Conservation (phyloP, 192 early-diverging fungal species). For the Gigaspora rosea region DNA sequence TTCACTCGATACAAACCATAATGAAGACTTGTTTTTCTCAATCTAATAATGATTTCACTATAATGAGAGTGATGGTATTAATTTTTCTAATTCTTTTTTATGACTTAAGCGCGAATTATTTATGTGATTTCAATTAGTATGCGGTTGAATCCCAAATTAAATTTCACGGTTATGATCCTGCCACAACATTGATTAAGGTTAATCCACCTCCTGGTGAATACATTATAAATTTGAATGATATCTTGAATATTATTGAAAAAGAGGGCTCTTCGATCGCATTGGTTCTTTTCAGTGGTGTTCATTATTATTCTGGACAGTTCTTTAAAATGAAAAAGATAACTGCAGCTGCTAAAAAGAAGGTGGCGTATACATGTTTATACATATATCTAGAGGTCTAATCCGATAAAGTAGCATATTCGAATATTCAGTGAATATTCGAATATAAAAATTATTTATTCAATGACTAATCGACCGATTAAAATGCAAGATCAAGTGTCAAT, state of each 20-base stretch:
- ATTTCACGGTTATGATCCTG: constrained; percentile 77
- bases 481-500: too few species aligned
- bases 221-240: constrained; percentile 76
- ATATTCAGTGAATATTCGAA: too few species aligned
- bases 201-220: constrained; percentile 73
- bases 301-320: constrained; percentile 92
- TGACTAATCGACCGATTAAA: too few species aligned
- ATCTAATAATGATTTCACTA: too few species aligned
- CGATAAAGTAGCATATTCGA: too few species aligned
- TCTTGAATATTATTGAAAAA: constrained; percentile 70
- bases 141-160: constrained; percentile 87
- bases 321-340: constrained; percentile 90
- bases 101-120: too few species aligned
- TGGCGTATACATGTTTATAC: constrained; percentile 27
- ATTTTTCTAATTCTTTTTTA: too few species aligned
- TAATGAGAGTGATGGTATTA: too few species aligned
- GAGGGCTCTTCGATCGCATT: constrained; percentile 81
- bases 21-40: too few species aligned
- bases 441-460: too few species aligned
- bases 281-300: constrained; percentile 86
- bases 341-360: constrained; percentile 72
- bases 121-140: constrained; percentile 52
- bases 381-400: background rate
- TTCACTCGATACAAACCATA: too few species aligned
- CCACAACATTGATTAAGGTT: constrained; percentile 70